Evolutionary conservation across 768 basidiomycete species (phyloP).

Genomic region (Cystofilobasidium macerans): DNA sequence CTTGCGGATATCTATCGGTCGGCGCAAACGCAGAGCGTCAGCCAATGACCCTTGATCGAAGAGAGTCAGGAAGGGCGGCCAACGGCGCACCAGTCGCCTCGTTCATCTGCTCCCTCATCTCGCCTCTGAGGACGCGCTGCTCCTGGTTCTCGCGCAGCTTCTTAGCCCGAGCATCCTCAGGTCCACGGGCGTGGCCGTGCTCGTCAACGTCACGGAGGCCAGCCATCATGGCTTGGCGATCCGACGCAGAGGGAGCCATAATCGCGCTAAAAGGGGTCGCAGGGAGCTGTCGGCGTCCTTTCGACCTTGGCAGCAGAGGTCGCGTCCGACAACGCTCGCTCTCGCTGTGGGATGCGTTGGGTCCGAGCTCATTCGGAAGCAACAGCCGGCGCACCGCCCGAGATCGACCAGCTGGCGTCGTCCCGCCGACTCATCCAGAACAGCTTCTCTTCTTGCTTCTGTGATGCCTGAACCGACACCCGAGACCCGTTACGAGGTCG

Average conservation of each 20-base stretch:
- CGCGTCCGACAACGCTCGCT: too few species aligned
- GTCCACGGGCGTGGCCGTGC: not conserved
- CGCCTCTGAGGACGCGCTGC: not conserved
- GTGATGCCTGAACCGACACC: too few species aligned
- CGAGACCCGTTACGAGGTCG: not conserved
- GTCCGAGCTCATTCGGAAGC: too few species aligned
- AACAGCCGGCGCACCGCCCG: too few species aligned
- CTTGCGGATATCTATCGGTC: conserved; percentile 45
- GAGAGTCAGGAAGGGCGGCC: not conserved
- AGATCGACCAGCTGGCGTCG: too few species aligned
- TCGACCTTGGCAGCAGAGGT: too few species aligned
- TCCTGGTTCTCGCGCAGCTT: not conserved
- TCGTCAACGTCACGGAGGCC: not conserved
- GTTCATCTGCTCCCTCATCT: not conserved
- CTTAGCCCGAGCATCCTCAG: not conserved
- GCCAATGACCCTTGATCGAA: not conserved
- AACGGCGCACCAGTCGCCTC: not conserved
- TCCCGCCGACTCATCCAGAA: too few species aligned
- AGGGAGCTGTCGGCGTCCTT: too few species aligned
- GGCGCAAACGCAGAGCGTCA: not conserved
- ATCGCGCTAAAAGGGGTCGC: too few species aligned
- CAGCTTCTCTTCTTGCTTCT: too few species aligned
- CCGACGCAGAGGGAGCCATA: not conserved
- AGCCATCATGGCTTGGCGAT: conserved; percentile 3
- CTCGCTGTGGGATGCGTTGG: too few species aligned